phyloP scores from a whole-genome alignment of 352 stramenopile species.

The Plasmopara viticola region DNA sequence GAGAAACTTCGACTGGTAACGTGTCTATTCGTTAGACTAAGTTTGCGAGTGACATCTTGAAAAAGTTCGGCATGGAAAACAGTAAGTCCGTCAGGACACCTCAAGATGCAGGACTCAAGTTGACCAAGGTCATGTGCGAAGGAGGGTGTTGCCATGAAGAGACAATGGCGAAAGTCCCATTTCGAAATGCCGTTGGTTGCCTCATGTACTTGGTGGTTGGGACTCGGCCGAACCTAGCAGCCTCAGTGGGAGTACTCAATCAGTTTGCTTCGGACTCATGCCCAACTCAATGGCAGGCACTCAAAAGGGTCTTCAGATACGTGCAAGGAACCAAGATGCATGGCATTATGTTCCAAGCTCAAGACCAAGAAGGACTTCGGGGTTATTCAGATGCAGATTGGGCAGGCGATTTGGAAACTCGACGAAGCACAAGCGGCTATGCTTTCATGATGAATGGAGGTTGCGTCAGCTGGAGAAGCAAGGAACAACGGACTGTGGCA shows the following conservation, averaged over 20 bases:
- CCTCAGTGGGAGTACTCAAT: not conserved
- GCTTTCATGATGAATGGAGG: not conserved
- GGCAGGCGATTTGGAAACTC: not conserved
- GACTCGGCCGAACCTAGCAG: not conserved
- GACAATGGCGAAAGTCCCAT: not conserved
- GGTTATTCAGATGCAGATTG: conserved; percentile 1
- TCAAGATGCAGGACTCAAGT: conserved; percentile 1
- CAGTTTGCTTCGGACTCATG: not conserved
- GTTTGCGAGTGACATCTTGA: not conserved
- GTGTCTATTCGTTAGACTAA: not conserved
- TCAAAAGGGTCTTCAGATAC: not conserved
- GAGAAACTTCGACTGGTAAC: too few relatives aligned
- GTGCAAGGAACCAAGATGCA: not conserved
- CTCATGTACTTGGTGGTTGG: not conserved
- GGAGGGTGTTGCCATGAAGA: not conserved
- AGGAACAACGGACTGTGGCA: not conserved
- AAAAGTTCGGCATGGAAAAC: not conserved
- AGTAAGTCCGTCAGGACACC: not conserved
- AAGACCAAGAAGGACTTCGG: not conserved
- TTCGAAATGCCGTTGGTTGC: not conserved
- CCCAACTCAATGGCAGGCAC: too few relatives aligned
- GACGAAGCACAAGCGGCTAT: too few relatives aligned
- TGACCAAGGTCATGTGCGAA: not conserved
- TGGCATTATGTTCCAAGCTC: not conserved
- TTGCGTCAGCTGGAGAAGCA: not conserved